Percentiles rank a stretch among this genome's conserved stretches.
Evolutionary conservation across 345 rosid genomes (phyloP).

Genomic region (Boechera divaricarpa): DNA sequence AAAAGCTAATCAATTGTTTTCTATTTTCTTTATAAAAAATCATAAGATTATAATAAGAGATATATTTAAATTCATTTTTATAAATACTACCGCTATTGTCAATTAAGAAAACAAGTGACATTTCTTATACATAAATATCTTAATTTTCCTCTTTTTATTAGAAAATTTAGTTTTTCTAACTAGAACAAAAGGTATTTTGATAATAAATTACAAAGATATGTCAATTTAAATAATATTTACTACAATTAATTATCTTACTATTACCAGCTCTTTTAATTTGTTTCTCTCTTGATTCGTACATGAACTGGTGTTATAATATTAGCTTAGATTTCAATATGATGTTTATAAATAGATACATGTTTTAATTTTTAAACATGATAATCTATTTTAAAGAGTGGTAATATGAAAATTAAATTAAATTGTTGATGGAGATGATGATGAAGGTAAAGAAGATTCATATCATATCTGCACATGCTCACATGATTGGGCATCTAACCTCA

Average conservation of each 20-base stretch:
- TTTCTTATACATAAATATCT: background rate
- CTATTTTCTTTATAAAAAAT: background rate
- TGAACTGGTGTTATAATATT: background rate
- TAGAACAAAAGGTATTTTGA: background rate
- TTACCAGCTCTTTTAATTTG: background rate
- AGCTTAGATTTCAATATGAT: constrained; percentile 4
- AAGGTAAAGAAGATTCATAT: constrained; percentile 10
- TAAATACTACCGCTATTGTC: background rate
- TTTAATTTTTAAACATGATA: background rate
- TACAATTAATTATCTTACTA: background rate
- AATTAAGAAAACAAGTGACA: background rate
- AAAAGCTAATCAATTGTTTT: constrained; percentile 24
- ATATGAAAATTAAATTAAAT: background rate
- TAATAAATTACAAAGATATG: background rate
- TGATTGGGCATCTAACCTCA: constrained; percentile 35
- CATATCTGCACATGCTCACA: constrained; percentile 34
- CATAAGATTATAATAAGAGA: background rate
- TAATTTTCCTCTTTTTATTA: background rate
- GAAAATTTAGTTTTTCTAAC: background rate
- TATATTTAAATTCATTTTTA: background rate
- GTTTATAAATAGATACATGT: background rate
- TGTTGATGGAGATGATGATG: constrained; percentile 20
- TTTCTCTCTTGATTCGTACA: background rate
- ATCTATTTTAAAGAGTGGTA: background rate
- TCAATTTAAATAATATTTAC: background rate